A percentile compares a stretch with the other conserved stretches of the same genome.
Conservation (phyloP, 805 yeast genomes). For the Ogataea parapolymorpha region DNA sequence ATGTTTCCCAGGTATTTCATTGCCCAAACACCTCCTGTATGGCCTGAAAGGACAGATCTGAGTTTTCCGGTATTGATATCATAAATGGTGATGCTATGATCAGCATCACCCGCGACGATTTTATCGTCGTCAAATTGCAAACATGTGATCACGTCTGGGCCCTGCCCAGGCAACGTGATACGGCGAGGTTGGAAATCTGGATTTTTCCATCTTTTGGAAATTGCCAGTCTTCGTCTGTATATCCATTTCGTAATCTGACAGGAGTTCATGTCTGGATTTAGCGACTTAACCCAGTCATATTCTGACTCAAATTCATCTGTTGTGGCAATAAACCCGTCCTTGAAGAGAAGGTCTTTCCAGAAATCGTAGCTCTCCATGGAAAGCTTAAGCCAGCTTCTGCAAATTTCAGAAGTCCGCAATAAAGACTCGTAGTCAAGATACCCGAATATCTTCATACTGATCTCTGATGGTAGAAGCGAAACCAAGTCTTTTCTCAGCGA, state of each 20-base stretch:
- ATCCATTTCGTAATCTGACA: conserved; percentile 31
- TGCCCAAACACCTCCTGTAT: conserved; percentile 99
- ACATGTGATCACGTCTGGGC: conserved; percentile 86
- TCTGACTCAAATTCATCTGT: conserved; percentile 41
- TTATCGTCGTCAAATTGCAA: conserved; percentile 88
- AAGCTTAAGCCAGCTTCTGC: conserved; percentile 65
- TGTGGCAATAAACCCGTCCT: conserved; percentile 56
- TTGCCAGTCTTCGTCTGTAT: conserved; percentile 56
- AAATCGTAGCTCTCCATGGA: conserved; percentile 56
- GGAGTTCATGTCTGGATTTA: conserved; percentile 9
- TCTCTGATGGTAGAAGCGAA: conserved; percentile 68
- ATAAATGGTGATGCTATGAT: conserved; percentile 74
- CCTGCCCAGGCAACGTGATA: conserved; percentile 65
- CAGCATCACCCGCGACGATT: conserved; percentile 92
- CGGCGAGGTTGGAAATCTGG: conserved; percentile 65
- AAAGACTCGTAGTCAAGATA: conserved; percentile 64
- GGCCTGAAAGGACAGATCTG: conserved; percentile 67
- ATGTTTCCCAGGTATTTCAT: conserved; percentile 80
- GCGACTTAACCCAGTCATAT: conserved; percentile 16
- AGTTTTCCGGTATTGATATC: conserved; percentile 70
- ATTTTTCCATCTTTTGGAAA: conserved; percentile 76
- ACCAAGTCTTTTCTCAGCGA: conserved; percentile 73
- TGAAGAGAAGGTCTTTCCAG: conserved; percentile 66
- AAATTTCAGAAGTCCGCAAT: conserved; percentile 59
- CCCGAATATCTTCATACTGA: conserved; percentile 60